These are phyloP conservation scores for Cystobasidiaceae sp. DNA, from an alignment of 1,284 basidiomycete species.

Conservation along the genomic window DNA sequence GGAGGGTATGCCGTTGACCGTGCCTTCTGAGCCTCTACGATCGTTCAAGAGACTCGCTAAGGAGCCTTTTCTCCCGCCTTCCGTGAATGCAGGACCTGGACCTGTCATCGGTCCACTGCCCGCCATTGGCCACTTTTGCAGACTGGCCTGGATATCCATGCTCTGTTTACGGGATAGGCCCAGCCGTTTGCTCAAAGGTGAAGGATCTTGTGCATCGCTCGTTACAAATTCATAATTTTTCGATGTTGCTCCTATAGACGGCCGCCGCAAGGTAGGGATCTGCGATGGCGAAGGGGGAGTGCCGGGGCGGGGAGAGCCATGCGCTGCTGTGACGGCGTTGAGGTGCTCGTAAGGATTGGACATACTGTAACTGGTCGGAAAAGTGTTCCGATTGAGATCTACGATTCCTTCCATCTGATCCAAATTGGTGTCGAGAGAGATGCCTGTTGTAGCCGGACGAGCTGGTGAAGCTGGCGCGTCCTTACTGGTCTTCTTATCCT, in stretches of 20 bases:
- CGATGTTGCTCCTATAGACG: neutral
- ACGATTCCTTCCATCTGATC: constrained; percentile 80
- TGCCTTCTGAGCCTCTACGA: constrained; percentile 21
- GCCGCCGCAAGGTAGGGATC: neutral
- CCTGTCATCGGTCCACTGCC: neutral
- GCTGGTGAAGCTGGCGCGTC: neutral
- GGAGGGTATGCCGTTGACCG: constrained; percentile 1
- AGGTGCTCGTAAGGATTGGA: constrained; percentile 23
- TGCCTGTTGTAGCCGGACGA: constrained; percentile 17
- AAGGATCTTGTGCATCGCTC: constrained; percentile 4
- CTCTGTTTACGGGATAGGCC: constrained; percentile 4
- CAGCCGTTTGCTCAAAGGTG: constrained; percentile 14
- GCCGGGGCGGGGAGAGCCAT: neutral
- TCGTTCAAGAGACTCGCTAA: constrained; percentile 16
- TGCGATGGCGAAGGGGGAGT: constrained; percentile 29
- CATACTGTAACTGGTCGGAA: constrained; percentile 13
- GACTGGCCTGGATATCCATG: constrained; percentile 1
- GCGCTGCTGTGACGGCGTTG: constrained; percentile 24
- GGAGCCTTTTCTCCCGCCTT: constrained; percentile 4
- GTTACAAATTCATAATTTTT: constrained; percentile 16
- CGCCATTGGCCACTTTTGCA: constrained; percentile 15
- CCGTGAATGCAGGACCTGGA: neutral
- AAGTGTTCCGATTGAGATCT: constrained; percentile 47
- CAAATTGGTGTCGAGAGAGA: constrained; percentile 69
- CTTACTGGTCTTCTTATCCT: constrained; percentile 1